These are phyloP conservation scores for Talaromyces trachyspermus DNA, from an alignment of 495 filamentous ascomycete genomes.

Conservation along the genomic window DNA sequence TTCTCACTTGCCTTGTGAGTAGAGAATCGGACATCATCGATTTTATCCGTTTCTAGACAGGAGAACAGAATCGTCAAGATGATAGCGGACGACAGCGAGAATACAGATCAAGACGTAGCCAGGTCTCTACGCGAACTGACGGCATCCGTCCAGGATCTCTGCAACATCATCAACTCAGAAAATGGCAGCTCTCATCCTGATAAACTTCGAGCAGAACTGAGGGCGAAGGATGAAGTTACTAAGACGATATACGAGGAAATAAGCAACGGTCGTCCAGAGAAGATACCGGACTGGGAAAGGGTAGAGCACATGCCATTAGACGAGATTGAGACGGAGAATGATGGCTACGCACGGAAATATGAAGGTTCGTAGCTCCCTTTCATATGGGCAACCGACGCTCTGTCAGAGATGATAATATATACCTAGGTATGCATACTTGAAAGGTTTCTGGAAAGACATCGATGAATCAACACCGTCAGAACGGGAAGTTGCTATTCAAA, in stretches of 20 bases:
- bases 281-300: constrained; percentile 3
- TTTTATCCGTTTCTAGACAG: too few relatives aligned
- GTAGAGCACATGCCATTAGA: constrained; percentile 2
- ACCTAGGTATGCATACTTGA: background rate
- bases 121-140: constrained; percentile 1
- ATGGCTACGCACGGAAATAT: background rate
- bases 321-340: constrained; percentile 4
- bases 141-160: constrained; percentile 4
- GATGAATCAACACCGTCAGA: constrained; percentile 6
- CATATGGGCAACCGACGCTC: background rate
- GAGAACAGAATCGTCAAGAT: too few relatives aligned
- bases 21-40: too few relatives aligned
- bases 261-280: background rate
- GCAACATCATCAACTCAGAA: background rate
- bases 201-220: constrained; percentile 1
- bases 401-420: background rate
- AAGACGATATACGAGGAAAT: constrained; percentile 35
- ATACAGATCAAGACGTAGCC: constrained; percentile 1
- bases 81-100: too few relatives aligned
- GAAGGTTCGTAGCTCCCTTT: background rate
- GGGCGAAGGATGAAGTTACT: constrained; percentile 47
- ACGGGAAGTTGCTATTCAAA: background rate
- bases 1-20: too few relatives aligned
- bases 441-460: constrained; percentile 5
- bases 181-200: background rate